Base-by-base conservation (phyloP, 2,329 filamentous ascomycete genomes). In the Anisogramma anomala region DNA sequence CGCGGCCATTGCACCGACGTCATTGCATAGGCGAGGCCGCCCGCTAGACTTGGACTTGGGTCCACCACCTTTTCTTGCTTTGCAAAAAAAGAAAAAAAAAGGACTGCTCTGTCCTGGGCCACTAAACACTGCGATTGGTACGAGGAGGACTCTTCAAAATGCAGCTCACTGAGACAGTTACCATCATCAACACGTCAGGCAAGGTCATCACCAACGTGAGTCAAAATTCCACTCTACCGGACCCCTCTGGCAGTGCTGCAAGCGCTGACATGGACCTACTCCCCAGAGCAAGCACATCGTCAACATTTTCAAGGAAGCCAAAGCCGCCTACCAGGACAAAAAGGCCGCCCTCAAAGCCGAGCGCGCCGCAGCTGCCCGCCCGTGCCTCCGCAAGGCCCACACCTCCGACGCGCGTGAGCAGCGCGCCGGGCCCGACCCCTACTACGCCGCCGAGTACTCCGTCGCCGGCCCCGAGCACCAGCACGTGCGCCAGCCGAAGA, bases 281-380 rank as follows among this genome's bases (percentile, higher is more conserved):
- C 19, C 23, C 27, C 22, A 93, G 86, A 86, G 86, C 56, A 94
- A 93, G 64, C 84, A 94, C 53, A 69, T 96, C 18, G 75, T 93
- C 55, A 81, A 79, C 57, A 82, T 95, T 56, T 93, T 94, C 71
- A 94, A 86, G 59, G 87, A 95, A 58, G 89, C 88, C 49, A 86
- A 85, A 58, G 77, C 80, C 40, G 84, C 84, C 44, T 96, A 96
- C 63, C 74, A 80, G 43, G 85, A 94, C 55, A 84, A 84, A 56
- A 94, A 93, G 60, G 82, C 84, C 6, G 78, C 87, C 51, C 72
- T 94, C 52, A 79, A 78, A 58, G 77, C 80, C 15, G 77, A 84
- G 50, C 65, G 65, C 11, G 56, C 58, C 13, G 36, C 45, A 15
- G 42, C 42, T 28, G 19, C 32, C 4, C 33, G 43, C 9, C 44